Evolutionary conservation across 75 land plant genomes (phyloP).

Genomic region (Cryptomeria japonica): DNA sequence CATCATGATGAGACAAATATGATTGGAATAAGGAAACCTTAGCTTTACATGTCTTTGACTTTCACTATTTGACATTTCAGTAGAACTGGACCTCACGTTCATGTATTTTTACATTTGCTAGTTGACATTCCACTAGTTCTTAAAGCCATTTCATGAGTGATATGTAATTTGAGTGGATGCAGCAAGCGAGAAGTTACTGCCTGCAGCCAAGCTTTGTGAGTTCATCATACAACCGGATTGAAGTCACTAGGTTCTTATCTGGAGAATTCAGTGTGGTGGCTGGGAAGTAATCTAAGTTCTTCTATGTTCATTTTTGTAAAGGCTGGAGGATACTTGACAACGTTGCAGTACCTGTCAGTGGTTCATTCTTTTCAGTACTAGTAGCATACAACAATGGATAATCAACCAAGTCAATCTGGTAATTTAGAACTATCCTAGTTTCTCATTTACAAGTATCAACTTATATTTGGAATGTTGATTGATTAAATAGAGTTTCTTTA

Average conservation of each 20-base stretch:
- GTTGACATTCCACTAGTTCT: neutral
- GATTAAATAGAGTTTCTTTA: neutral
- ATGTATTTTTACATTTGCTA: neutral
- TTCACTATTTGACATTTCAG: neutral
- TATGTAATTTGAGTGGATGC: neutral
- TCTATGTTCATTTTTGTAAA: neutral
- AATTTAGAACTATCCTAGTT: neutral
- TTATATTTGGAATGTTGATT: neutral
- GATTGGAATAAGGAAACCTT: neutral
- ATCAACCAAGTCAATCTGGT: slow-evolving; percentile 6
- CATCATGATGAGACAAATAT: neutral
- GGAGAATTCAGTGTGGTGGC: neutral
- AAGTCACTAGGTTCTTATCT: neutral
- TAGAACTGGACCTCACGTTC: neutral
- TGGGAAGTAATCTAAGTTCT: neutral
- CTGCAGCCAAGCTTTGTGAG: neutral
- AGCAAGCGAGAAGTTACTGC: neutral
- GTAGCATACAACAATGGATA: slow-evolving; percentile 1
- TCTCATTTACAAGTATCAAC: neutral
- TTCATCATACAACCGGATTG: neutral
- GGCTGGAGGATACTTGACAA: slow-evolving; percentile 3
- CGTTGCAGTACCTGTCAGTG: neutral
- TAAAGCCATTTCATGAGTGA: neutral
- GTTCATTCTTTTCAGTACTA: neutral
- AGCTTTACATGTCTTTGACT: neutral